Conservation (phyloP, 805 yeast genomes). For the Barnettozyma salicaria region DNA sequence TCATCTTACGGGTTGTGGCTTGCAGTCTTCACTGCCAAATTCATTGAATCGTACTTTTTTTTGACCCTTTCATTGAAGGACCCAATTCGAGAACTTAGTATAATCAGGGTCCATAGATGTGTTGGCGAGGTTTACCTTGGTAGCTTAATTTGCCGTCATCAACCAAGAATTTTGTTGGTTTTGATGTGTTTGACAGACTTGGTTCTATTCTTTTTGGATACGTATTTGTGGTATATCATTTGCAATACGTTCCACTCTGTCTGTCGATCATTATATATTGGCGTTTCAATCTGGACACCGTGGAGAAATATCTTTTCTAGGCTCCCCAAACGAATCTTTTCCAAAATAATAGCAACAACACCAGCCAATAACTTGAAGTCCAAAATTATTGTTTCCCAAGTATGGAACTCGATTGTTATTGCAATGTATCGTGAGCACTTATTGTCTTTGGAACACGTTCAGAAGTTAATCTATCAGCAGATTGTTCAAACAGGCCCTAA, state of each 20-base stretch:
- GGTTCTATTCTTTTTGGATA: conserved; percentile 68
- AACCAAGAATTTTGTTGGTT: conserved; percentile 48
- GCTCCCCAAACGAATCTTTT: conserved; percentile 67
- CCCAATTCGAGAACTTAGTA: conserved; percentile 62
- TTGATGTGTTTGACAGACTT: conserved; percentile 57
- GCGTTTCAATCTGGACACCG: conserved; percentile 83
- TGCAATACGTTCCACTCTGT: conserved; percentile 75
- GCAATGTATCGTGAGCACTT: conserved; percentile 99
- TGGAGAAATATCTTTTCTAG: conserved; percentile 79
- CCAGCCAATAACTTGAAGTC: conserved; percentile 96
- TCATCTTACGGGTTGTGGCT: conserved; percentile 69
- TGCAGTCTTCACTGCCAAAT: conserved; percentile 60
- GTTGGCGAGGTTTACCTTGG: conserved; percentile 57
- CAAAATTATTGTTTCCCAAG: conserved; percentile 92
- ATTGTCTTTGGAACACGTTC: conserved; percentile 96
- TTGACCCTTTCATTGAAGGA: conserved; percentile 66
- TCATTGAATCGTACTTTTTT: conserved; percentile 73
- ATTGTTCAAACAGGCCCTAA: conserved; percentile 40
- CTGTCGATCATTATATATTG: conserved; percentile 61
- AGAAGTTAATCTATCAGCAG: conserved; percentile 91
- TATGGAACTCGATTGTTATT: conserved; percentile 97
- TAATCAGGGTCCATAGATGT: conserved; percentile 50
- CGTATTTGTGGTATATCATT: conserved; percentile 80
- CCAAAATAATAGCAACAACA: conserved; percentile 48
- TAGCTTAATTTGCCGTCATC: conserved; percentile 43